Evolutionary conservation across 2,329 filamentous ascomycete genomes (phyloP).

Genomic region (Hymenoscyphus infarciens): DNA sequence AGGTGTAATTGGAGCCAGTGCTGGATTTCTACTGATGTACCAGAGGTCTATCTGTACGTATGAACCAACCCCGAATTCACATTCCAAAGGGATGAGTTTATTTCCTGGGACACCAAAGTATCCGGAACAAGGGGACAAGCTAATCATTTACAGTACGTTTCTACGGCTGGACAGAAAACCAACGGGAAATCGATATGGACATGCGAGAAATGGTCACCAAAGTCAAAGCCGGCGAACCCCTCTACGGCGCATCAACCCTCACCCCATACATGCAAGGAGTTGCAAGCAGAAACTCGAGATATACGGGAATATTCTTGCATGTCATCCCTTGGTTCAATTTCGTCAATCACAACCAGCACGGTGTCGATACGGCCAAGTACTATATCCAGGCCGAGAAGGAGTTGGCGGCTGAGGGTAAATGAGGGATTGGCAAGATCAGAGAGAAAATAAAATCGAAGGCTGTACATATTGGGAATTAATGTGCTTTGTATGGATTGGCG

Average conservation of each 20-base stretch:
- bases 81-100: background rate
- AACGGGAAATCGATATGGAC: constrained; percentile 88
- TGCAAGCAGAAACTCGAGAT: constrained; percentile 86
- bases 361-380: constrained; percentile 97
- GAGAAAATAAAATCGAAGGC: constrained; percentile 10
- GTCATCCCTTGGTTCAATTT: constrained; percentile 97
- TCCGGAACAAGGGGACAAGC: background rate
- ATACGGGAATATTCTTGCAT: constrained; percentile 78
- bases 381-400: constrained; percentile 94
- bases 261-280: constrained; percentile 92
- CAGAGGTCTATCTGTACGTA: constrained; percentile 76
- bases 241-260: constrained; percentile 78
- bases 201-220: constrained; percentile 98
- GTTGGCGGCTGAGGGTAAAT: constrained; percentile 70
- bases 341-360: constrained; percentile 91
- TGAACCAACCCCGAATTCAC: background rate
- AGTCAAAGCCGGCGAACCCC: constrained; percentile 84
- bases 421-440: constrained; percentile 24
- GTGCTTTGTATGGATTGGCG: constrained; percentile 12
- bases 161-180: constrained; percentile 91
- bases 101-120: background rate
- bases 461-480: constrained; percentile 13
- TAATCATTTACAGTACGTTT: constrained; percentile 67
- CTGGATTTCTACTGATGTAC: constrained; percentile 83
- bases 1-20: constrained; percentile 67